Conservation (phyloP, 176 grass and related monocot genomes). For the Secale cereale region DNA sequence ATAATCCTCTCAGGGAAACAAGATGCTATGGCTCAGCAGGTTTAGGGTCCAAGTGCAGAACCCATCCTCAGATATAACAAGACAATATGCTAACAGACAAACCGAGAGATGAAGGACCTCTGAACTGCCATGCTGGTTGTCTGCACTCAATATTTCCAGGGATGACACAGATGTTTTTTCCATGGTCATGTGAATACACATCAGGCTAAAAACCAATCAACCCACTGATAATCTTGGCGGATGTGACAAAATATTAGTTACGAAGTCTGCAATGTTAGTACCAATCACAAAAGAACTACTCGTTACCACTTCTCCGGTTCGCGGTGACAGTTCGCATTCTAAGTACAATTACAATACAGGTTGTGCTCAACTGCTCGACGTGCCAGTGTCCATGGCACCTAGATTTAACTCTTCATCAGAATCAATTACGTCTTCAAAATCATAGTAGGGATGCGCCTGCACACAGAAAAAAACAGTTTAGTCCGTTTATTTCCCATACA, state of each 20-base stretch:
- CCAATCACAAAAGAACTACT: constrained; percentile 3
- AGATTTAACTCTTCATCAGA: constrained; percentile 94
- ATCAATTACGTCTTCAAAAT: constrained; percentile 88
- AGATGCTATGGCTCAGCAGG: too few species aligned
- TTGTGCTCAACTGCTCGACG: constrained; percentile 23
- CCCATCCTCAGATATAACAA: background rate
- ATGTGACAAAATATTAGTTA: background rate
- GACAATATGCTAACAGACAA: background rate
- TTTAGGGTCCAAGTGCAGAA: background rate
- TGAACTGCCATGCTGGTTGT: background rate
- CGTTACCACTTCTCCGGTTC: background rate
- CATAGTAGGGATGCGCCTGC: constrained; percentile 76
- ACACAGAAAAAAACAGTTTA: background rate
- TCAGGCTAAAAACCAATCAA: background rate
- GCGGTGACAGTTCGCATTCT: background rate
- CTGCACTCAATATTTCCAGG: background rate
- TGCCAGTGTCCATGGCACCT: constrained; percentile 70
- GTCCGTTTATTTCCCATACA: background rate
- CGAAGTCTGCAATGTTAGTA: background rate
- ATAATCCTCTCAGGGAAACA: background rate
- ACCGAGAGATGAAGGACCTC: background rate
- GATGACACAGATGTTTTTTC: background rate
- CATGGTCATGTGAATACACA: background rate
- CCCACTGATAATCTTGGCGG: background rate
- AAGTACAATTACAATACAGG: constrained; percentile 24